phyloP scores from a whole-genome alignment of 352 stramenopile species.

The Pythium periplocum region DNA sequence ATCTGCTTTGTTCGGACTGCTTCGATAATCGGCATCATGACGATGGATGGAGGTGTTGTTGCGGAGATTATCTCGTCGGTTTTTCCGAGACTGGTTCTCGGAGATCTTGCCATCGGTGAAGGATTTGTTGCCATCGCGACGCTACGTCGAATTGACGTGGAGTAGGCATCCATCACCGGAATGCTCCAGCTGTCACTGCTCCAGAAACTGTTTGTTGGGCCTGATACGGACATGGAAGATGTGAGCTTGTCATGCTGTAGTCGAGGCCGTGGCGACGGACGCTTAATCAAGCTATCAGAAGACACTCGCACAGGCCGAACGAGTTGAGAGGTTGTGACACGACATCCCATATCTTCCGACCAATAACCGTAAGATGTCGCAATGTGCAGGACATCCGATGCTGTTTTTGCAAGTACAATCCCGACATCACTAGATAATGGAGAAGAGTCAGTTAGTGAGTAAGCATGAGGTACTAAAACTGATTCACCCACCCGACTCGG shows the following conservation, averaged over 20 bases:
- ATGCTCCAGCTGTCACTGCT: no score
- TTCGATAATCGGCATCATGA: neutral
- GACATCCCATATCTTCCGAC: constrained; percentile 11
- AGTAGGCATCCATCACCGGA: no score
- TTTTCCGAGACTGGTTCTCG: constrained; percentile 7
- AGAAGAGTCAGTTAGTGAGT: neutral
- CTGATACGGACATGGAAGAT: no score
- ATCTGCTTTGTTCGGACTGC: constrained; percentile 3
- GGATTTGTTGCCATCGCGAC: no score
- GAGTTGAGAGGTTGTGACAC: neutral
- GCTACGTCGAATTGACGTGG: no score
- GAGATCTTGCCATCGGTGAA: no score
- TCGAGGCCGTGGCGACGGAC: constrained; percentile 7
- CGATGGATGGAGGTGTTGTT: no score
- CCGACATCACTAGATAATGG: constrained; percentile 42
- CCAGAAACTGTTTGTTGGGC: no score
- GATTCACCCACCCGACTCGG: constrained; percentile 39
- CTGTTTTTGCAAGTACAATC: constrained; percentile 50
- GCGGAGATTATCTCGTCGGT: constrained; percentile 5
- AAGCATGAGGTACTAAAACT: neutral
- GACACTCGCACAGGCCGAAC: constrained; percentile 14
- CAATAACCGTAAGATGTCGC: constrained; percentile 49
- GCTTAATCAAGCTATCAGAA: constrained; percentile 16
- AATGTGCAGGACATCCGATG: constrained; percentile 49
- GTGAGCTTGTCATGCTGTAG: neutral